Percentiles rank a stretch among this genome's conserved stretches.
phyloP scores from a whole-genome alignment of 805 yeast genomes.

The Saturnispora gosingensis region DNA sequence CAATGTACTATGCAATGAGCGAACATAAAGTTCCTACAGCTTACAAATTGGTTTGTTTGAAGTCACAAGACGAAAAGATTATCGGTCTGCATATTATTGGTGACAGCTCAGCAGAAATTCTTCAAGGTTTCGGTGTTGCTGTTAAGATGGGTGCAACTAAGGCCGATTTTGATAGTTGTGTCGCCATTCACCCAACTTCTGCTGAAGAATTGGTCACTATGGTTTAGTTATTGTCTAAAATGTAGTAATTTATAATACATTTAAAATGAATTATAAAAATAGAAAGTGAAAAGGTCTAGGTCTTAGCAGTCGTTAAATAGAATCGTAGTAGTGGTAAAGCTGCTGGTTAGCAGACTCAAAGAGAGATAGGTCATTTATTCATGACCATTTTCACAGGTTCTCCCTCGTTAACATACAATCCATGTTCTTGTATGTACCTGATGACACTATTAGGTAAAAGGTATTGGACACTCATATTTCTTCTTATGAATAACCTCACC shows the following conservation, averaged over 20 bases:
- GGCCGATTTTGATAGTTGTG: constrained; percentile 88
- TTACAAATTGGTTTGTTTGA: constrained; percentile 65
- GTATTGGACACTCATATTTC: constrained; percentile 96
- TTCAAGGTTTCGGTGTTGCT: constrained; percentile 98
- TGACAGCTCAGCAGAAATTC: constrained; percentile 80
- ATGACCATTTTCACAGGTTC: constrained; percentile 91
- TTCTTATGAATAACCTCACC: constrained; percentile 80
- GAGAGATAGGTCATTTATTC: constrained; percentile 18
- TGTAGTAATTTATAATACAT: constrained; percentile 11
- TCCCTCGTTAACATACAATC: constrained; percentile 70
- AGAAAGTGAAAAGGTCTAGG: not conserved
- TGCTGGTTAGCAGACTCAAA: not conserved
- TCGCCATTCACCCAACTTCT: constrained; percentile 97
- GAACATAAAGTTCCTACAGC: constrained; percentile 76
- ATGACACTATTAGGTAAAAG: constrained; percentile 89
- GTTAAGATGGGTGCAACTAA: constrained; percentile 99
- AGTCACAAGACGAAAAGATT: constrained; percentile 81
- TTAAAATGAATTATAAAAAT: not conserved
- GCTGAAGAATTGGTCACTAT: constrained; percentile 96
- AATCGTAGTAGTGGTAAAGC: not conserved
- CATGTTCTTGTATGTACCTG: constrained; percentile 88
- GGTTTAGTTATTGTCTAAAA: constrained; percentile 21
- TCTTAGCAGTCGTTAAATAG: not conserved
- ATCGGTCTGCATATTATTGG: constrained; percentile 95
- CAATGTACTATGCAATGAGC: constrained; percentile 90